Base-by-base conservation (phyloP, 2,329 filamentous ascomycete genomes). In the Fusarium agapanthi region DNA sequence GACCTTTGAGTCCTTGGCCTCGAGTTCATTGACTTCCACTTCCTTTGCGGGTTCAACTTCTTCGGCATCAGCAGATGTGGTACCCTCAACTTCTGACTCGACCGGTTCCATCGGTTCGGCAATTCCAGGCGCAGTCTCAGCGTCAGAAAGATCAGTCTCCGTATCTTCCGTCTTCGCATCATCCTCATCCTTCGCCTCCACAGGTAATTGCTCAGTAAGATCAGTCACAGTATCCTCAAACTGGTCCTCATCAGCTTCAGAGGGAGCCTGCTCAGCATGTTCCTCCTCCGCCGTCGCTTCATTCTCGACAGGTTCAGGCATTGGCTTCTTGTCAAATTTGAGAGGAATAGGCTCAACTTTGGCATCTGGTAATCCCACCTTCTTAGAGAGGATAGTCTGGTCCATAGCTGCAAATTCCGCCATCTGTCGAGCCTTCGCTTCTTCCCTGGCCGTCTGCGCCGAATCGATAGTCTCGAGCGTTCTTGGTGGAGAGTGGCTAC, bases 381-480 rank as follows among this genome's bases (percentile, higher is more conserved):
- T 86, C 56, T 86, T 83, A 1, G 87, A 84, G 2, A 92, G 82
- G 51, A 91, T 91, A 53, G 86, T 87, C 77, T 91, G 89, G 64
- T 92, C 90, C 28, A 91, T 84, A 4, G 88, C 89, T n/a, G 88
- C 86, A 79, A 91, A 91, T 1, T 88, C 88, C 14, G 88, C 88
- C 44, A 84, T 83, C 75, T 91, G 89, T 69, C 85, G 87, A 16
- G 83, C 81, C 7, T 86, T 80, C 6, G 72, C 69, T 45, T 74
- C 71, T 11, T 81, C 78, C 18, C 82, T 76, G 18, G 80, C 79
- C 38, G 81, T 81, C 20, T 80, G 76, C 22, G 68, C 71, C 12
- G 75, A 63, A 20, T 73, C 73, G 7, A 76, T 67, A 12, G 74
- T 76, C 28, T 80, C 79, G 20, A 76, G 68, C 16, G 71, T 78